Conservation (phyloP, 75 land plant genomes). For the Adiantum capillusveneris region DNA sequence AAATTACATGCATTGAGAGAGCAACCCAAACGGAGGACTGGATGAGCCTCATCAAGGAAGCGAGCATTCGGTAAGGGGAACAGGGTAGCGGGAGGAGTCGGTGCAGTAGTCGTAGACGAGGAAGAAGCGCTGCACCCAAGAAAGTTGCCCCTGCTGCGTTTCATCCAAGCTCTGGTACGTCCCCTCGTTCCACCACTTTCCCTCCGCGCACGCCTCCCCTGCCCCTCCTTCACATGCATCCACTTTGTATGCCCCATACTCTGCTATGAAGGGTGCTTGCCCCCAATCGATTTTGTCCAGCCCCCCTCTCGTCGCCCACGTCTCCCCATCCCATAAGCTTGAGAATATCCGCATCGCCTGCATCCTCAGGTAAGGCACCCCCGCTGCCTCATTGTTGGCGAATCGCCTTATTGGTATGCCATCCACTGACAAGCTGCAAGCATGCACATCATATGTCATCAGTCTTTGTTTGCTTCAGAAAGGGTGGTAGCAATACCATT, state of each 20-base stretch:
- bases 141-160: background rate
- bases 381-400: conserved; percentile 29
- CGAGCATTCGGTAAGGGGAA: no score
- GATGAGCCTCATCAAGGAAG: no score
- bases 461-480: no score
- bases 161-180: background rate
- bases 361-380: conserved; percentile 31
- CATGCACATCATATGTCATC: no score
- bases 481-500: no score
- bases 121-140: background rate
- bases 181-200: background rate
- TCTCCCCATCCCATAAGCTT: conserved; percentile 39
- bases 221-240: conserved; percentile 12
- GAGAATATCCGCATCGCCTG: conserved; percentile 40
- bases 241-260: conserved; percentile 20
- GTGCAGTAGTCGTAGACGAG: background rate
- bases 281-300: conserved; percentile 40
- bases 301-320: conserved; percentile 38
- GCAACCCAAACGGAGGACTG: no score
- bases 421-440: conserved; percentile 37
- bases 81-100: no score
- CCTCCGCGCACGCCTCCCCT: background rate
- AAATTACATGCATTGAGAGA: no score
- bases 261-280: conserved; percentile 37
- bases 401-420: conserved; percentile 31